Base-by-base conservation (phyloP, 129 eudicot genomes). In the Arctium minus region DNA sequence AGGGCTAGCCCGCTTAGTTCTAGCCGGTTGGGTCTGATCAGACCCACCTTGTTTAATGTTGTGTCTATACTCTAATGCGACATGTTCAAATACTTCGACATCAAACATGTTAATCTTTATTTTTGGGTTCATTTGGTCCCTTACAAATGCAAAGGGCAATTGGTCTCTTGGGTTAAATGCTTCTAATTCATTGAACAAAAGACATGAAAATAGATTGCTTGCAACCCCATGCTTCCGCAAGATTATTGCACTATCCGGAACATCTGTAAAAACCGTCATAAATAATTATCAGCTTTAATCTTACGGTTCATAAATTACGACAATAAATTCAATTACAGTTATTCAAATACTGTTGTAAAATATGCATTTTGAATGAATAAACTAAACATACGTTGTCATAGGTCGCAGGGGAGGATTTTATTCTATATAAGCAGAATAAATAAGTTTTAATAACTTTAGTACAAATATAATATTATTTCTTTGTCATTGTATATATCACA, bases 141-240 rank as follows among this genome's bases (percentile, higher is more conserved):
- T 91, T 81, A 96, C 97, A 82, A 50, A 96, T 18, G 98, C 98
- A 80, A 93, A 96, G 3, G 98, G 86, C 4, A 96, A 87, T 86
- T 96, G 99, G 83, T 96, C 97, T 77, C 99, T 96, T 70, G 96
- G 98, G 81, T 96, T 96, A 73, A 93, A 96, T 67, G 92, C 95
- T 79, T 96, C 99, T 73, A 96, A 53, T 81, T 96, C 99, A 83
- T 96, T 96, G 84, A 91, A 96, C 72, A 96, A 35, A 3, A 96
- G 95, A 85, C 99, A 96, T 6, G 99, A 96, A 82, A 93, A 96
- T 2, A 90, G 76, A 72, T 91, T 91, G 82, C 77, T 90, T 17
- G 88, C 86, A 2, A 85, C 88, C 30, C 94, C 95, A 83, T 96
- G 98, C 89, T 85, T 96, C 85, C 99, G 87, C 71, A 96, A 38